Base-by-base conservation (phyloP, 306 rosid species). In the Canavalia ensiformis region DNA sequence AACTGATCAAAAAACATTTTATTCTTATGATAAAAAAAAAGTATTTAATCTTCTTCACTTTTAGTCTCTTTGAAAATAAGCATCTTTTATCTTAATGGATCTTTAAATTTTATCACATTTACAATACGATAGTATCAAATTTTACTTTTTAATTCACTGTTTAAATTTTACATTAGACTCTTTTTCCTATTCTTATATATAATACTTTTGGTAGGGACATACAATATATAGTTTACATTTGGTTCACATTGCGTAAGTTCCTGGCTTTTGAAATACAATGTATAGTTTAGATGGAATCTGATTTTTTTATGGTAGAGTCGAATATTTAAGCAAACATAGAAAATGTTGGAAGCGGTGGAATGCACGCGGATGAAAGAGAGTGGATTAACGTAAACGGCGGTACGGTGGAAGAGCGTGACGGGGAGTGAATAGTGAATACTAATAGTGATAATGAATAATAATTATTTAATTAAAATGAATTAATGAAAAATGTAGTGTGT, bases 321-420 rank as follows among this genome's bases (percentile, higher is more conserved):
- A 18, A 18, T 18, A 18, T 18, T 2, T 46, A 7, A 31, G 9
- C 59, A 9, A 47, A 10, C 2, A 47, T 37, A 0, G 52, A n/a
- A 1, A 31, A 74, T 5, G 42, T 12, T 41, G 71, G 25, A 10
- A 29, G 66, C 1, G 0, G 47, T 75, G 79, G 71, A 39, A 4
- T 0, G 8, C 57, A 84, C 89, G 85, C 89, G 72, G 49, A 1
- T 9, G 46, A 4, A 1, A 28, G 67, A 70, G 56, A 42, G 42
- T 28, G 25, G 72, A 67, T 25, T 69, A 2, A 44, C 8, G 44
- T 12, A 42, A 13, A 77, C 78, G 73, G 87, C 66, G 80, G 75
- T 54, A 68, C 66, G 74, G 84, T 59, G 39, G 79, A 86, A 87
- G 88, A 78, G 84, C 86, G 86, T 89, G 80, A 81, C 80, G 86